Evolutionary conservation across 2,329 filamentous ascomycete genomes (phyloP), one percentile per base, ranked within the genome.

Genomic region (Colletotrichum sp.): DNA sequence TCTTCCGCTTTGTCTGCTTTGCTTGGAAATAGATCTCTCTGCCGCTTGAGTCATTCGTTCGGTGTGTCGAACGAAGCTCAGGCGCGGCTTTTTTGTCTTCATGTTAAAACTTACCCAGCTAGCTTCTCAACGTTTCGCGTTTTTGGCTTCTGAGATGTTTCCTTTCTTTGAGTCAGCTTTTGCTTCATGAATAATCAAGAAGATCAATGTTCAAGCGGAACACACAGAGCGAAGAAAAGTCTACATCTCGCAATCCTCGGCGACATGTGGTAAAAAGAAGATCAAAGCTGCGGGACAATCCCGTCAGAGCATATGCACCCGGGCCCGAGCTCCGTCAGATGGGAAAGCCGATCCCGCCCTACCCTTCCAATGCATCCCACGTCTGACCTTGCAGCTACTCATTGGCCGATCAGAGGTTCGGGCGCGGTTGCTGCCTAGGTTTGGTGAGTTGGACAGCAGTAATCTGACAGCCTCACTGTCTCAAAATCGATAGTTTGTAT

Each of bases 401-500:
- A 34, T 63, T 32, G 59, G 32, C 30, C 3, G 28, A 32, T 28
- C 18, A 21, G 32, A 39, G 55, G 67, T 55, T 39, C 6, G 30
- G 30, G 32, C 24, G 69, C 30, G 60, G 26, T 60, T 76, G 63
- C 69, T 72, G 55, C 63, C 73, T 72, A 36, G 69, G 68, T 18
- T 63, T 72, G 30, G 57, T 49, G 73, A 70, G 63, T 63, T 68
- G 69, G 57, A 62, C 44, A 52, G 6, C 44, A 21, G n/a, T 21
- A 67, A 64, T 67, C 69, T 68, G 69, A 64, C 73, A 76, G 64
- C 73, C 32, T 76, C 63, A 28, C 62, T 28, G 73, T 72, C 73
- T 59, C 70, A 59, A 63, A 36, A 32, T 52, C 21, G 30, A 13
- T 24, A 16, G 18, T 28, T 5, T 70, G 24, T 8, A 21, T 36